Conservation (phyloP, 2,329 filamentous ascomycete species). For the Fusarium cyanostomum region DNA sequence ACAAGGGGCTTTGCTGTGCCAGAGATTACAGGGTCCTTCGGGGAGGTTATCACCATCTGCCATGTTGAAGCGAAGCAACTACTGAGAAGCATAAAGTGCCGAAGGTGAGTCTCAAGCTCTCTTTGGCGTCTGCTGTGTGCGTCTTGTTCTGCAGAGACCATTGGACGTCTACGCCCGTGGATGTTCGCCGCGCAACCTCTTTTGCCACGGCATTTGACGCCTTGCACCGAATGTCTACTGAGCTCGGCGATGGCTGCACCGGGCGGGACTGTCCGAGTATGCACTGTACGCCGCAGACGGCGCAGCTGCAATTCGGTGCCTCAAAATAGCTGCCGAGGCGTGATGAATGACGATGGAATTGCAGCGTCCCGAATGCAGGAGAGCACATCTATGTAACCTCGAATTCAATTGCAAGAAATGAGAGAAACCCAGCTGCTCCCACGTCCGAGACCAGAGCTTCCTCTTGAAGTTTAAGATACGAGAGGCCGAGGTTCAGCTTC, state of each 20-base stretch:
- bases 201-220: conserved; percentile 34
- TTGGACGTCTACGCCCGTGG: conserved; percentile 14
- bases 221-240: not conserved
- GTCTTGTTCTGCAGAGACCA: conserved; percentile 10
- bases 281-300: conserved; percentile 21
- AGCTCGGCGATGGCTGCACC: conserved; percentile 24
- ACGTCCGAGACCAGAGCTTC: conserved; percentile 4
- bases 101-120: conserved; percentile 5
- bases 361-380: conserved; percentile 26
- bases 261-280: conserved; percentile 24
- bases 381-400: conserved; percentile 25
- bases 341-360: conserved; percentile 31
- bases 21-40: conserved; percentile 27
- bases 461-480: conserved; percentile 30
- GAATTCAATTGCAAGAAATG: conserved; percentile 2
- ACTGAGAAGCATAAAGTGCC: not conserved
- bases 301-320: conserved; percentile 18
- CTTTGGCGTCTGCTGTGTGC: conserved; percentile 2
- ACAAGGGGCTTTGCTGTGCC: conserved; percentile 22
- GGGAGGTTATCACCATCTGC: conserved; percentile 18
- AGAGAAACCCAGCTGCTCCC: not conserved
- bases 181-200: conserved; percentile 23
- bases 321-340: conserved; percentile 16
- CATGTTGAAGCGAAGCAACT: conserved; percentile 1
- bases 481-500: conserved; percentile 25